These are phyloP conservation scores for Phanerochaete sordida DNA, from an alignment of 768 basidiomycete genomes.

Conservation along the genomic window DNA sequence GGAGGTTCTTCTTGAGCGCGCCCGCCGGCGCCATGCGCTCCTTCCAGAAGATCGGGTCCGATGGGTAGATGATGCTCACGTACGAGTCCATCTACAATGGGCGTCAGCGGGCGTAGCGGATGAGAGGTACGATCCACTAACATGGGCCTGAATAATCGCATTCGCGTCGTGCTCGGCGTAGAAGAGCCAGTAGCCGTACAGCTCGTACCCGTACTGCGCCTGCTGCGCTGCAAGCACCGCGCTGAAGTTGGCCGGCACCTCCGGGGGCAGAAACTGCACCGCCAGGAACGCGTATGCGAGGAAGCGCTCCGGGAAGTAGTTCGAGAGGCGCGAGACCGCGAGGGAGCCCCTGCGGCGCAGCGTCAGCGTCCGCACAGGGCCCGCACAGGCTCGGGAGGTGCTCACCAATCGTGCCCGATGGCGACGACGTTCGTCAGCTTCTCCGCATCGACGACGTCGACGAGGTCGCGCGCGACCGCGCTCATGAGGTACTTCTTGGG, in stretches of 20 bases:
- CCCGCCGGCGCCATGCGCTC: conserved; percentile 23
- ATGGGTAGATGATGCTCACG: conserved; percentile 30
- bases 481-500: conserved; percentile 22
- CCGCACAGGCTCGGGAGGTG: conserved; percentile 15
- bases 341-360: conserved; percentile 13
- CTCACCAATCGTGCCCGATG: conserved; percentile 37
- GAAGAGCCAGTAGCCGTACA: conserved; percentile 43
- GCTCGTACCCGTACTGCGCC: conserved; percentile 30
- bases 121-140: conserved; percentile 15
- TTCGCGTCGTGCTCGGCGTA: conserved; percentile 17
- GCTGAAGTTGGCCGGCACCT: conserved; percentile 13
- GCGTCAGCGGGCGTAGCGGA: not conserved
- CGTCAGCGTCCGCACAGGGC: conserved; percentile 19
- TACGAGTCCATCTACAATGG: conserved; percentile 21
- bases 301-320: conserved; percentile 36
- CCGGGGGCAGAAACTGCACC: conserved; percentile 31
- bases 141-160: conserved; percentile 32
- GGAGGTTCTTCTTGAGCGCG: not conserved
- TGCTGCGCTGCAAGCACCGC: conserved; percentile 18
- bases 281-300: conserved; percentile 37
- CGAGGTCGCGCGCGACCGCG: conserved; percentile 26
- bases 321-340: conserved; percentile 28
- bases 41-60: conserved; percentile 32
- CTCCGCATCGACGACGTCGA: conserved; percentile 31
- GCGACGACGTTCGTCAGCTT: conserved; percentile 25